A percentile compares a stretch with the other conserved stretches of the same genome.
These are phyloP conservation scores for Pholiota adiposa DNA, from an alignment of 1,284 basidiomycete genomes.

Conservation along the genomic window DNA sequence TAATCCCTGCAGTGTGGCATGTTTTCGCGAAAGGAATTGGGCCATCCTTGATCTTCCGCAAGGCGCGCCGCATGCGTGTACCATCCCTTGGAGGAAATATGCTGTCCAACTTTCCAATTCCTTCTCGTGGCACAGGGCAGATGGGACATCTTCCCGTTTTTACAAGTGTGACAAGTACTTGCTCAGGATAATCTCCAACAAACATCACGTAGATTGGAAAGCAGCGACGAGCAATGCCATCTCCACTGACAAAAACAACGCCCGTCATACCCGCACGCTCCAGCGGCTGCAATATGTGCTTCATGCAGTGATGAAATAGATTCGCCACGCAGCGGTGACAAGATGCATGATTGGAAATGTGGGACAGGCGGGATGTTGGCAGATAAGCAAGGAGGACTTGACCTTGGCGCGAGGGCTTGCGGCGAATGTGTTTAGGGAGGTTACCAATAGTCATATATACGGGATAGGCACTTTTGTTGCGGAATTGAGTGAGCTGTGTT, in stretches of 20 bases:
- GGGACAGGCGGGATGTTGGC: not conserved
- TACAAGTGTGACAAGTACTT: not conserved
- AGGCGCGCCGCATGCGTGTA: not conserved
- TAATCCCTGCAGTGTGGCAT: slow-evolving; percentile 17
- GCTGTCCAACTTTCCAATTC: not conserved
- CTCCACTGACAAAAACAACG: not conserved
- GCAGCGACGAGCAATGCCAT: not conserved
- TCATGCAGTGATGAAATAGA: not conserved
- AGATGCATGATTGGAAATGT: not conserved
- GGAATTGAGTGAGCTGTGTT: not conserved
- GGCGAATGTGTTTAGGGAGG: not conserved
- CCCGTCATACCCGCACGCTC: not conserved
- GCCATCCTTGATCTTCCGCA: not conserved
- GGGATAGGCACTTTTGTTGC: not conserved
- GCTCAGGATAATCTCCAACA: not conserved
- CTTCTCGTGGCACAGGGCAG: not conserved
- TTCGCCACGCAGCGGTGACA: not conserved
- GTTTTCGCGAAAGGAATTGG: not conserved
- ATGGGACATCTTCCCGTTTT: not conserved
- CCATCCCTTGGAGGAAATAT: not conserved
- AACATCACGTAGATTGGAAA: not conserved
- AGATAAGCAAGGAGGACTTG: not conserved
- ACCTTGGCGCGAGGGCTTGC: not conserved
- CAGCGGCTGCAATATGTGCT: not conserved
- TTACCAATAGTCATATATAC: not conserved